Evolutionary conservation across 2,329 filamentous ascomycete genomes (phyloP), one percentile per base, ranked within the genome.

Genomic region (Colletotrichum simmondsii): DNA sequence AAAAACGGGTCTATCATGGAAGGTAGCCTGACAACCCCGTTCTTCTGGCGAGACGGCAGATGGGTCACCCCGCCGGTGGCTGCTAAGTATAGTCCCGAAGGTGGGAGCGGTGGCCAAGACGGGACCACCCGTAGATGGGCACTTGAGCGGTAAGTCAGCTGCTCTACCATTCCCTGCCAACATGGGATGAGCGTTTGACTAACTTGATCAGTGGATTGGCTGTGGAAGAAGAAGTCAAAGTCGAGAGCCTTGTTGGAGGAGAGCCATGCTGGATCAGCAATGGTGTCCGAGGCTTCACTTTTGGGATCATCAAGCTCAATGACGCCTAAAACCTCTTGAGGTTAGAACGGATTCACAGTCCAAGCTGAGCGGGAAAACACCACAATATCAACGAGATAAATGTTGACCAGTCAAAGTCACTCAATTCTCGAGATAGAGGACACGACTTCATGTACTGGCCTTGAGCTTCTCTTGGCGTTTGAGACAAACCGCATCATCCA

Each of bases 241-340:
- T 85, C 2, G 83, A 87, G 14, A 91, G 91, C 7, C 81, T 98
- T 14, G 79, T 86, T 4, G 87, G 94, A 75, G 94, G 92, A 1
- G 95, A 98, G 81, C 87, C 92, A 65, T 93, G 95, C 74, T 97
- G 95, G 93, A 84, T 98, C 65, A 98, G 95, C 81, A 98, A 96
- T 81, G 95, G 94, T 0, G 93, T 96, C 1, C 89, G 93, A 75
- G 96, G 96, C 0, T 98, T 97, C 76, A 85, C 92, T 14, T 84
- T 80, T 70, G 89, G 88, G 0, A 83, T 76, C 53, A 75, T 89
- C 42, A 76, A 73, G 22, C 74, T 85, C 16, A 66, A 68, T 4
- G 65, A 65, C 8, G 52, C 71, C 28, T 59, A 42, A 42, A 42
- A 4, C 8, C 26, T 8, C 12, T 42, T 57, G 35, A 35, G 67